A percentile compares a stretch with the other conserved stretches of the same genome.
These are phyloP conservation scores for Penicillium sp. DNA, from an alignment of 2,329 filamentous ascomycete genomes.

Conservation along the genomic window DNA sequence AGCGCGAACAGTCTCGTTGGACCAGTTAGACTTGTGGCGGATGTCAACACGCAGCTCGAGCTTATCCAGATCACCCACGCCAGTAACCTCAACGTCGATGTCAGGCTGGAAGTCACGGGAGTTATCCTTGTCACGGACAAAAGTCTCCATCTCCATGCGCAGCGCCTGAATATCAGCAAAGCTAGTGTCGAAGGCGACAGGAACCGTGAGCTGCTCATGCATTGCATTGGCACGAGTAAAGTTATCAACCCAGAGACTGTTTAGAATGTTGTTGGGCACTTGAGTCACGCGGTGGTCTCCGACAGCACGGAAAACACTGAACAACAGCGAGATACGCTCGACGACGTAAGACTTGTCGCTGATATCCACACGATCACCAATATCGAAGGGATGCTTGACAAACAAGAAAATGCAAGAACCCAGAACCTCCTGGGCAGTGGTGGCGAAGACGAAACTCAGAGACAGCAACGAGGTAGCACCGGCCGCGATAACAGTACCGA, in stretches of 20 bases:
- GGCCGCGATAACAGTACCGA: slow-evolving; percentile 80
- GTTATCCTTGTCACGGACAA: slow-evolving; percentile 81
- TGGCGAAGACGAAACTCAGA: slow-evolving; percentile 93
- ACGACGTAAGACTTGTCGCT: slow-evolving; percentile 67
- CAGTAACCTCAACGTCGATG: slow-evolving; percentile 71
- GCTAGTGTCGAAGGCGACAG: slow-evolving; percentile 78
- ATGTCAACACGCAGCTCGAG: slow-evolving; percentile 78
- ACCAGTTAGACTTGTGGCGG: slow-evolving; percentile 89
- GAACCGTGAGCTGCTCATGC: slow-evolving; percentile 77
- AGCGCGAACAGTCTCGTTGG: slow-evolving; percentile 78
- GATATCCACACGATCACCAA: slow-evolving; percentile 90
- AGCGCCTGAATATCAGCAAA: slow-evolving; percentile 88
- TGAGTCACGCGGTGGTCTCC: slow-evolving; percentile 75
- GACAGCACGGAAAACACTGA: slow-evolving; percentile 84
- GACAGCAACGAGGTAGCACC: slow-evolving; percentile 90
- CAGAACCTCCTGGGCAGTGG: slow-evolving; percentile 90
- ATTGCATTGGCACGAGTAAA: slow-evolving; percentile 86
- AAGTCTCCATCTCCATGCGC: slow-evolving; percentile 77
- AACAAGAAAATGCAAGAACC: slow-evolving; percentile 98
- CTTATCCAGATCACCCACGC: slow-evolving; percentile 84
- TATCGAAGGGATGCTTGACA: slow-evolving; percentile 96
- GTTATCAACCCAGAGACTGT: slow-evolving; percentile 94
- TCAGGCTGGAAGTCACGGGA: slow-evolving; percentile 86
- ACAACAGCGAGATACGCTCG: slow-evolving; percentile 90
- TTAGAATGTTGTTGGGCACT: slow-evolving; percentile 87